A percentile compares a stretch with the other conserved stretches of the same genome.
Conservation (phyloP, 441 rosid species). For the Macaranga tanarius region DNA sequence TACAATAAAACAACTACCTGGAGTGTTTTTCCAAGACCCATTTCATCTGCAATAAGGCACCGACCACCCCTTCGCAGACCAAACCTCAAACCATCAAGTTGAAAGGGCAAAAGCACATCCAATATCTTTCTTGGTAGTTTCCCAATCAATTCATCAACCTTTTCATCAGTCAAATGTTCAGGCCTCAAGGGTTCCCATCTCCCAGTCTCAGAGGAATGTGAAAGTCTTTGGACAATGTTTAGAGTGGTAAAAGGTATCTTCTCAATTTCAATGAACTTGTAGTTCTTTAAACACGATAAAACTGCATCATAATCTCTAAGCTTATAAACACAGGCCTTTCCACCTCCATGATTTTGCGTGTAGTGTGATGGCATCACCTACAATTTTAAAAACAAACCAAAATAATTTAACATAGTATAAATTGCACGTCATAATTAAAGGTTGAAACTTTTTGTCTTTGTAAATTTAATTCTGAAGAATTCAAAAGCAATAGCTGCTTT, state of each 20-base stretch:
- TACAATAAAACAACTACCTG: conserved; percentile 47
- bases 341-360: conserved; percentile 75
- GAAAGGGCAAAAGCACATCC: conserved; percentile 77
- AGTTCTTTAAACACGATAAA: conserved; percentile 56
- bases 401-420: conserved; percentile 5
- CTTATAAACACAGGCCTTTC: conserved; percentile 78
- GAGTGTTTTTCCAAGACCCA: conserved; percentile 97
- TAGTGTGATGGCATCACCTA: conserved; percentile 72
- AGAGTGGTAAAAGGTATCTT: conserved; percentile 80
- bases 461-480: not conserved
- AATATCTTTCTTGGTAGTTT: conserved; percentile 62
- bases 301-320: conserved; percentile 66
- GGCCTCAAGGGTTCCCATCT: conserved; percentile 78
- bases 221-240: conserved; percentile 68
- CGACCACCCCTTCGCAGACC: conserved; percentile 86
- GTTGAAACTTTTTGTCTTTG: not conserved
- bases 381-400: conserved; percentile 10
- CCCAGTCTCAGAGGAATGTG: conserved; percentile 48
- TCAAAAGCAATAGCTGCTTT: not conserved
- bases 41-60: conserved; percentile 97
- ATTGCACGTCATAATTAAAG: not conserved
- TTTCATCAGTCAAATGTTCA: conserved; percentile 67
- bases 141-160: conserved; percentile 54
- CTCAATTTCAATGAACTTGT: conserved; percentile 53
- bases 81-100: conserved; percentile 76